phyloP scores from a whole-genome alignment of 441 rosid species.

The Brassica hybrid region DNA sequence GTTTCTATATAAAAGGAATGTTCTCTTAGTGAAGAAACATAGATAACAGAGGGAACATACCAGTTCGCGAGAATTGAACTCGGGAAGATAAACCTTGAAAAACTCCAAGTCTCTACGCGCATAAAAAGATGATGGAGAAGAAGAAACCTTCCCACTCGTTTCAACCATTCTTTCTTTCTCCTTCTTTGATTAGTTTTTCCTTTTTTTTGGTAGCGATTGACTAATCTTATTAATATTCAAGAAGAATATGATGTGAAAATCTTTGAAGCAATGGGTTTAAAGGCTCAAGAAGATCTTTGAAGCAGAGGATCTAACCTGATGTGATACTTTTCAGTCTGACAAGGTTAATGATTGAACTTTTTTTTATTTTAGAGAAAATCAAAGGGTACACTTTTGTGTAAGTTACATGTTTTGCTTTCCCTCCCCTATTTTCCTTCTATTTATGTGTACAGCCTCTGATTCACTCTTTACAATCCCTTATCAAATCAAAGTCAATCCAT shows the following conservation, averaged over 20 bases:
- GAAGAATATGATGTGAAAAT: not conserved
- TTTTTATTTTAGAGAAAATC: not conserved
- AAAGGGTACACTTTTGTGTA: not conserved
- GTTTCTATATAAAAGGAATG: not conserved
- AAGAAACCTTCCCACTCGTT: not conserved
- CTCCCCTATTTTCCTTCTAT: slow-evolving; percentile 11
- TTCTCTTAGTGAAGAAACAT: not conserved
- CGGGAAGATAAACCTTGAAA: slow-evolving; percentile 43
- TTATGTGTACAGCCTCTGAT: not conserved
- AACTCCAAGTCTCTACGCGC: slow-evolving; percentile 23
- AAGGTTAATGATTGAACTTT: not conserved
- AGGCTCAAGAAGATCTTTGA: not conserved
- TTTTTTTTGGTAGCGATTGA: not conserved
- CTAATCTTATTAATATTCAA: not conserved
- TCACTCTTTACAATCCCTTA: no score
- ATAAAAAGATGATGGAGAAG: not conserved
- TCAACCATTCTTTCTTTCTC: slow-evolving; percentile 30
- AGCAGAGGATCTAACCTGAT: slow-evolving; percentile 9
- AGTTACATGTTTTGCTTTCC: not conserved
- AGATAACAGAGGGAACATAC: slow-evolving; percentile 20
- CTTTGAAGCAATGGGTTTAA: not conserved
- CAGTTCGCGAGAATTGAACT: slow-evolving; percentile 31
- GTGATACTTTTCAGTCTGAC: slow-evolving; percentile 15
- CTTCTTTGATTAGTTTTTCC: not conserved
- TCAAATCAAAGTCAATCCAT: no score